Evolutionary conservation across 2,329 filamentous ascomycete species (phyloP).

Genomic region (Cladosporium velox): DNA sequence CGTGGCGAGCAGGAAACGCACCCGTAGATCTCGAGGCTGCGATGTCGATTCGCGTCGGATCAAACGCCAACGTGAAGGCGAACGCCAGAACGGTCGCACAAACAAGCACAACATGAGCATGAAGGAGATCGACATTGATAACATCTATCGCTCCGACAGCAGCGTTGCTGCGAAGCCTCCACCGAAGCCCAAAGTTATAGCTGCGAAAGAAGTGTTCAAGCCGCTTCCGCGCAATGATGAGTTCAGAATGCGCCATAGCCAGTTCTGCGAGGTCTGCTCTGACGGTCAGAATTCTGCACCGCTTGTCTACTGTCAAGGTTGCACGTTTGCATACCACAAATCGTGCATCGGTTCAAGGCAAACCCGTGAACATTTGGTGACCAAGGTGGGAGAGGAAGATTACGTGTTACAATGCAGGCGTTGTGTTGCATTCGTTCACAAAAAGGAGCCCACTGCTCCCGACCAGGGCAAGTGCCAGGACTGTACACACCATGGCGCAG

Average conservation of each 20-base stretch:
- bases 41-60: constrained; percentile 10
- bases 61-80: constrained; percentile 28
- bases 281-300: constrained; percentile 62
- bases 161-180: constrained; percentile 34
- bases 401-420: constrained; percentile 90
- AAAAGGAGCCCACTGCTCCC: constrained; percentile 71
- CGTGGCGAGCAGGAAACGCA: constrained; percentile 41
- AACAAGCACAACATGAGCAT: constrained; percentile 51
- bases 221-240: constrained; percentile 60
- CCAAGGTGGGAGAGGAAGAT: constrained; percentile 72
- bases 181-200: constrained; percentile 57
- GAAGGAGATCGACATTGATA: constrained; percentile 60
- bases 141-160: constrained; percentile 54
- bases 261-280: constrained; percentile 72
- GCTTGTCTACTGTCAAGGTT: constrained; percentile 88
- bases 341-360: constrained; percentile 74
- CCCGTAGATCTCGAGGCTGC: constrained; percentile 1
- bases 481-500: constrained; percentile 65
- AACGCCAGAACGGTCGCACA: constrained; percentile 48
- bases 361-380: constrained; percentile 81
- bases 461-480: constrained; percentile 69
- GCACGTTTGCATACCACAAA: constrained; percentile 80
- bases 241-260: constrained; percentile 71
- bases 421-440: constrained; percentile 69
- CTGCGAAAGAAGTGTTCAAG: constrained; percentile 71